Base-by-base conservation (phyloP, 2,329 filamentous ascomycete genomes). In the Alternaria sp. region DNA sequence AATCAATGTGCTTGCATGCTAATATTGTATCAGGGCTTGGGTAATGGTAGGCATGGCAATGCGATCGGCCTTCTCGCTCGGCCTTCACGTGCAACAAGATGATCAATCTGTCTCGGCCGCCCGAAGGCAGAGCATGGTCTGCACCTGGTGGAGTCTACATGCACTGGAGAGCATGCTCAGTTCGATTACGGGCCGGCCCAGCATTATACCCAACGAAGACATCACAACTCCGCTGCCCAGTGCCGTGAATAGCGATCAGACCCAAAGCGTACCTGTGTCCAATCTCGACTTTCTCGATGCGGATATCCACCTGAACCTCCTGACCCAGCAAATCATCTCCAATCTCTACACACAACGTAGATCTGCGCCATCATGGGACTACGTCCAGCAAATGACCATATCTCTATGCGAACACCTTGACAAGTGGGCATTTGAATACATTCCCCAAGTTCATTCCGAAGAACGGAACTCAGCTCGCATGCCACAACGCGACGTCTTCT, bases 91-190 rank as follows among this genome's bases (percentile, higher is more conserved):
- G 19, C 68, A 72, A n/a, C 76, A 77, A 25, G 61, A 71, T 12
- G 66, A 67, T 17, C 59, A 63, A 5, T 61, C 65, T 11, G 51
- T 69, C 11, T 30, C 63, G 2, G 61, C 68, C 9, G 44, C 61
- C 5, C 57, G 66, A 28, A 74, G 72, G 59, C 77, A 80, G 65
- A 69, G 70, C 13, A 64, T 73, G 50, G 65, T 73, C 7, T 70
- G 75, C 23, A 71, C 76, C 17, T 81, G 79, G 79, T 80, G 79
- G 75, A 73, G 75, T 21, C 44, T 81, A 11, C 73, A 75, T 51
- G 70, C 72, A 9, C 44, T 78, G 11, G 80, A 81, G 50, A 70
- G 70, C 19, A 58, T 79, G 0, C 61, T 81, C 4, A 71, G 73
- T 12, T 67, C 77, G 4, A 73, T 80, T 21, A 78, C 76, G 5